A percentile compares a stretch with the other conserved stretches of the same genome.
phyloP scores from a whole-genome alignment of 176 grass and related monocot species.

The Lolium rigidum region DNA sequence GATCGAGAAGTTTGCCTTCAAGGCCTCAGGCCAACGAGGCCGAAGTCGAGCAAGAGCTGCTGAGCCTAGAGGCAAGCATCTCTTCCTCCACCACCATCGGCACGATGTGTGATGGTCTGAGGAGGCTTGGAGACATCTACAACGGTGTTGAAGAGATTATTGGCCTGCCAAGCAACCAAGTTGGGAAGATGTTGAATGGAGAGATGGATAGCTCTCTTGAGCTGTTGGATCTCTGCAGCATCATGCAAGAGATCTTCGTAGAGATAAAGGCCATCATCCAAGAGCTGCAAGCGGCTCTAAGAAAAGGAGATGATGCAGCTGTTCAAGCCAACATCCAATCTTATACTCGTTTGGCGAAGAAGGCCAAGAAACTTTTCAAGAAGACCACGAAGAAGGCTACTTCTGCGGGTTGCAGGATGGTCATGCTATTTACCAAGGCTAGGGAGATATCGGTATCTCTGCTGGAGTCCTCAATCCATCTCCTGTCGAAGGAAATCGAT shows the following conservation, averaged over 20 bases:
- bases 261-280: slow-evolving; percentile 34
- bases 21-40: no score
- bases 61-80: no score
- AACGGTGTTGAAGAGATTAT: neutral
- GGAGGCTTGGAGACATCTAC: no score
- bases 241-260: slow-evolving; percentile 35
- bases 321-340: slow-evolving; percentile 38
- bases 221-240: slow-evolving; percentile 47
- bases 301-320: slow-evolving; percentile 41
- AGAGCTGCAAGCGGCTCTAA: slow-evolving; percentile 30
- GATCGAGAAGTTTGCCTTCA: no score
- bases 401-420: neutral
- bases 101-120: no score
- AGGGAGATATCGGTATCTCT: slow-evolving; percentile 44
- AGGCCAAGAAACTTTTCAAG: slow-evolving; percentile 41
- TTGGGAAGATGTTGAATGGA: slow-evolving; percentile 30
- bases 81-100: no score
- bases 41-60: no score
- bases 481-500: slow-evolving; percentile 32
- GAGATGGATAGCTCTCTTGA: slow-evolving; percentile 44
- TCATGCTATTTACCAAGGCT: slow-evolving; percentile 20
- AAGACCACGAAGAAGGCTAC: neutral
- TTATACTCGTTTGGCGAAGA: slow-evolving; percentile 31
- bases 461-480: slow-evolving; percentile 25
- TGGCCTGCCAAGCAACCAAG: slow-evolving; percentile 13